phyloP scores from a whole-genome alignment of 2,329 filamentous ascomycete species.

The Phaeosphaeriaceae sp. region DNA sequence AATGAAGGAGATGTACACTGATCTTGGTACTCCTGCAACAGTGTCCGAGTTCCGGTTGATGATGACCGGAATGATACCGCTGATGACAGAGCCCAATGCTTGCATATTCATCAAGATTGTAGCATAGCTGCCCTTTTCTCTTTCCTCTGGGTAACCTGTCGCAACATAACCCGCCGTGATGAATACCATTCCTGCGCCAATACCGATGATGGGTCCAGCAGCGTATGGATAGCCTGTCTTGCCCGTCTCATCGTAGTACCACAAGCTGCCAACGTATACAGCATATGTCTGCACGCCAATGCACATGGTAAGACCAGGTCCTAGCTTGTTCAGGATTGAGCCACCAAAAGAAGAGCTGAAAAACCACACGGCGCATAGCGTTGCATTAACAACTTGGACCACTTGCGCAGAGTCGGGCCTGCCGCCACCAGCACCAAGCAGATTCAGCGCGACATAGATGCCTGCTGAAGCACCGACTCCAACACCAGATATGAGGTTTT shows the following conservation, averaged over 20 bases:
- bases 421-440: constrained; percentile 40
- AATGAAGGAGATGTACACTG: constrained; percentile 42
- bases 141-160: constrained; percentile 41
- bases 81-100: constrained; percentile 36
- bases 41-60: constrained; percentile 39
- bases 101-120: constrained; percentile 44
- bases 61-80: constrained; percentile 42
- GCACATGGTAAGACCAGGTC: constrained; percentile 41
- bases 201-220: constrained; percentile 40
- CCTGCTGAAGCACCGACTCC: constrained; percentile 40
- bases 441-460: constrained; percentile 41
- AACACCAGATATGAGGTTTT: constrained; percentile 38
- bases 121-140: constrained; percentile 37
- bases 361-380: constrained; percentile 44
- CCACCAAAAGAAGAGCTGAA: constrained; percentile 43
- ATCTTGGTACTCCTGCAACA: constrained; percentile 35
- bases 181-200: constrained; percentile 43
- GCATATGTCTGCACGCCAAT: constrained; percentile 41
- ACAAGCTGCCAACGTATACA: constrained; percentile 41
- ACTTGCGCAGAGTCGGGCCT: constrained; percentile 40
- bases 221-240: constrained; percentile 41
- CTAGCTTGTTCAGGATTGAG: constrained; percentile 41
- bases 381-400: constrained; percentile 42
- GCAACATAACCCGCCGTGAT: constrained; percentile 42
- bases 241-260: constrained; percentile 43